These are phyloP conservation scores for Erysimum cheiranthoides DNA, from an alignment of 345 rosid species.

Conservation along the genomic window DNA sequence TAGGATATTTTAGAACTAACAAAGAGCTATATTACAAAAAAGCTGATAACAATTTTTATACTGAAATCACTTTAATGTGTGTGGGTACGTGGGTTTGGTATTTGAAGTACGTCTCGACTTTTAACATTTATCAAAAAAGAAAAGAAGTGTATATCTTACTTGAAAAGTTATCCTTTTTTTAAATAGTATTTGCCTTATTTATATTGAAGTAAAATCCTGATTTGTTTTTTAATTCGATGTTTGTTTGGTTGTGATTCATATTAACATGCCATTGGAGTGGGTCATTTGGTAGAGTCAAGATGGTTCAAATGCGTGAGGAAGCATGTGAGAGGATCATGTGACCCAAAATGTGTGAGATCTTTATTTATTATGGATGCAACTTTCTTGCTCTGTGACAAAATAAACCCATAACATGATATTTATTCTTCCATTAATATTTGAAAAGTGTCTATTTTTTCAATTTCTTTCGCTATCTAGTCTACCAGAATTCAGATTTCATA, in stretches of 20 bases:
- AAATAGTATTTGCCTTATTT: slow-evolving; percentile 10
- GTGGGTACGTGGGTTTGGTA: slow-evolving; percentile 43
- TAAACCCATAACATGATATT: slow-evolving; percentile 32
- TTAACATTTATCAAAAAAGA: background rate
- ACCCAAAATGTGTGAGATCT: slow-evolving; percentile 25
- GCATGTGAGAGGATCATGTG: slow-evolving; percentile 46
- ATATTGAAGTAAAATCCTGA: slow-evolving; percentile 1
- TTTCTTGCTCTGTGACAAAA: slow-evolving; percentile 41
- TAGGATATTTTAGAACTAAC: slow-evolving; percentile 5
- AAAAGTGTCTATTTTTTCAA: background rate
- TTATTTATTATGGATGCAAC: slow-evolving; percentile 8
- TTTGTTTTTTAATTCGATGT: background rate
- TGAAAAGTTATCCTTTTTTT: background rate
- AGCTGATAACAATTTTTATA: slow-evolving; percentile 16
- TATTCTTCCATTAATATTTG: background rate
- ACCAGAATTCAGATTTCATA: slow-evolving; percentile 12
- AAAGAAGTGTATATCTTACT: slow-evolving; percentile 12
- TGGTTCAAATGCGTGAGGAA: slow-evolving; percentile 39
- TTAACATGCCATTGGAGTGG: slow-evolving; percentile 32
- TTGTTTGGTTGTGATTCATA: slow-evolving; percentile 28
- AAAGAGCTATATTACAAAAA: slow-evolving; percentile 26
- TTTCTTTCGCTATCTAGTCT: background rate
- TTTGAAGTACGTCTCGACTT: slow-evolving; percentile 35
- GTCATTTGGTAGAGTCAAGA: slow-evolving; percentile 37
- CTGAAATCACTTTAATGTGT: slow-evolving; percentile 34